phyloP scores from a whole-genome alignment of 495 filamentous ascomycete genomes.

The Aspergillus leporis region DNA sequence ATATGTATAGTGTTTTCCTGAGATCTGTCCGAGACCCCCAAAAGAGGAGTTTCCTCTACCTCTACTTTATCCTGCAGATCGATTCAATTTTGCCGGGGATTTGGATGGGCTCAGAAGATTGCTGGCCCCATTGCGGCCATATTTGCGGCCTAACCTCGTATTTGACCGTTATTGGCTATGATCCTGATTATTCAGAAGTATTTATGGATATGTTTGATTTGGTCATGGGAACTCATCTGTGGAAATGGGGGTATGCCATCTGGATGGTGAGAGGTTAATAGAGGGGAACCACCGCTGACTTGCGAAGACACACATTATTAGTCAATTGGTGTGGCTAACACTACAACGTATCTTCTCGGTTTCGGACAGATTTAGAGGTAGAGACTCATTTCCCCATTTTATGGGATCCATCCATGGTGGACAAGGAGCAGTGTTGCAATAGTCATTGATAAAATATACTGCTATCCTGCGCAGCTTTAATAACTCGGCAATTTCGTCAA shows the following conservation, averaged over 20 bases:
- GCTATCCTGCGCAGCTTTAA: too few relatives aligned
- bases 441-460: too few relatives aligned
- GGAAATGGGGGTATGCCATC: conserved; percentile 12
- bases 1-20: neutral
- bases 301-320: neutral
- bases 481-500: too few relatives aligned
- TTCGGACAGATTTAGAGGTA: too few relatives aligned
- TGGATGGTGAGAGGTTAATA: conserved; percentile 9
- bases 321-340: too few relatives aligned
- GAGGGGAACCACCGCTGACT: neutral
- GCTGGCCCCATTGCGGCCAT: conserved; percentile 2
- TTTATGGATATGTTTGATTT: neutral
- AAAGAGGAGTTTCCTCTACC: neutral
- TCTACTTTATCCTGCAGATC: conserved; percentile 13
- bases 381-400: too few relatives aligned
- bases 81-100: conserved; percentile 8
- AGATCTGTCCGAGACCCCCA: neutral
- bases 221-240: neutral
- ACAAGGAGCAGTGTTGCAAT: too few relatives aligned
- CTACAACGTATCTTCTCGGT: too few relatives aligned
- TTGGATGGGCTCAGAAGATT: neutral
- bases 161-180: conserved; percentile 3
- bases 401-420: too few relatives aligned
- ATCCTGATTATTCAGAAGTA: neutral
- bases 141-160: neutral